Conservation (phyloP, 768 basidiomycete species). For the Tulasnella sp. region DNA sequence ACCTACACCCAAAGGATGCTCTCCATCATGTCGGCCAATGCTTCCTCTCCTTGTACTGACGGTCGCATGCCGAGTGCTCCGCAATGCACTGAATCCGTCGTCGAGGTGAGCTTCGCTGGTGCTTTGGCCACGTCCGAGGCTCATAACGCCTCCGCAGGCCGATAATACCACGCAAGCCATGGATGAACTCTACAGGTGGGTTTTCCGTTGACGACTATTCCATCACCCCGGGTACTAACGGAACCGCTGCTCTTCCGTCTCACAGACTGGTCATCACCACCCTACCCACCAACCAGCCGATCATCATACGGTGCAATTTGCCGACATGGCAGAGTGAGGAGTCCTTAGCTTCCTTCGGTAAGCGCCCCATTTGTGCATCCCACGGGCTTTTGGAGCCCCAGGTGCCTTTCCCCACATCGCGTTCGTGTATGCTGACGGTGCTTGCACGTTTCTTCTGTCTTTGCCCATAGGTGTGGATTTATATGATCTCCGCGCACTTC, state of each 20-base stretch:
- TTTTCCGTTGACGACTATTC: not conserved
- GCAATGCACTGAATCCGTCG: conserved; percentile 11
- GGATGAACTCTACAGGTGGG: conserved; percentile 9
- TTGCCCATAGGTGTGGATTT: conserved; percentile 29
- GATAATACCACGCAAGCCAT: conserved; percentile 4
- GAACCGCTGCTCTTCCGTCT: not conserved
- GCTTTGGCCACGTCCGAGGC: not conserved
- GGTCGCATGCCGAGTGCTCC: not conserved
- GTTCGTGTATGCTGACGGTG: not conserved
- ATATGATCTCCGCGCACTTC: conserved; percentile 54
- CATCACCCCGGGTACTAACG: not conserved
- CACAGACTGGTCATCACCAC: conserved; percentile 13
- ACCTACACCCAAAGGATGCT: conserved; percentile 10
- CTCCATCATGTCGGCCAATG: not conserved
- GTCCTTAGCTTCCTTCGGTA: conserved; percentile 1
- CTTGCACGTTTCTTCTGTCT: not conserved
- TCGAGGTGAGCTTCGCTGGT: not conserved
- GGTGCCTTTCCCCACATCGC: not conserved
- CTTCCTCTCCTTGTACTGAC: not conserved
- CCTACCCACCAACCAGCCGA: not conserved
- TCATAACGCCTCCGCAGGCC: not conserved
- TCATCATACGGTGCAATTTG: conserved; percentile 13
- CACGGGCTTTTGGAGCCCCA: not conserved
- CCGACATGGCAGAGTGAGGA: conserved; percentile 12
- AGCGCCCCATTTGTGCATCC: not conserved